Base-by-base conservation (phyloP, 2,329 filamentous ascomycete genomes). In the Zasmidium cellare region DNA sequence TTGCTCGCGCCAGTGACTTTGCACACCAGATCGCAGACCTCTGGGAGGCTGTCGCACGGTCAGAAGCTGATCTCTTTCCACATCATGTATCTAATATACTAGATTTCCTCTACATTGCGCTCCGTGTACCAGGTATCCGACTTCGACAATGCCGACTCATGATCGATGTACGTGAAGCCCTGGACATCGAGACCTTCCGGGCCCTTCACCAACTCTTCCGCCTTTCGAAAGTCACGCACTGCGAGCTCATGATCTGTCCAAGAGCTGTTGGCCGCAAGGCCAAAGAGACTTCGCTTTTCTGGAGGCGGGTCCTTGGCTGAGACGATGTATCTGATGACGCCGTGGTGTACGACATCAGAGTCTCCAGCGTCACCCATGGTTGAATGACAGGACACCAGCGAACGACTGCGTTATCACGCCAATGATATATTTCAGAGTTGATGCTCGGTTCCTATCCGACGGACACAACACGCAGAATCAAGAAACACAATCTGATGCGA, bases 101-200 rank as follows among this genome's bases (percentile, higher is more conserved):
- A 56, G 1, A 52, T 31, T 14, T 46, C 22, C 38, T 56, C 47
- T 24, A 56, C n/a, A n/a, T 56, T 28, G 31, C 38, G 24, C 1
- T 38, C 54, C 18, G 45, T 47, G 28, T 51, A 56, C 47, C 47
- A 56, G 2, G n/a, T 16, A 22, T 58, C 56, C 5, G 19, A 50
- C 9, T 41, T 19, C 23, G 22, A 35, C 9, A 56, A 38, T 5
- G 19, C 19, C 20, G 54, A 51, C n/a, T 46, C 12, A 38, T 56
- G 54, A 5, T 56, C 48, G 18, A 56, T 38, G 20, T 56, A 56
- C 3, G 54, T 47, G 20, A 56, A 56, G 7, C 54, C 54, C 14
- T 56, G 54, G 5, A 51, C 38, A 38, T 56, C 54, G 3, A 56
- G 22, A 18, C 47, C 47, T 16, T 16, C 1, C 9, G 23, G 35